Evolutionary conservation across 495 filamentous ascomycete species (phyloP).

Genomic region (Penicillium salamii): DNA sequence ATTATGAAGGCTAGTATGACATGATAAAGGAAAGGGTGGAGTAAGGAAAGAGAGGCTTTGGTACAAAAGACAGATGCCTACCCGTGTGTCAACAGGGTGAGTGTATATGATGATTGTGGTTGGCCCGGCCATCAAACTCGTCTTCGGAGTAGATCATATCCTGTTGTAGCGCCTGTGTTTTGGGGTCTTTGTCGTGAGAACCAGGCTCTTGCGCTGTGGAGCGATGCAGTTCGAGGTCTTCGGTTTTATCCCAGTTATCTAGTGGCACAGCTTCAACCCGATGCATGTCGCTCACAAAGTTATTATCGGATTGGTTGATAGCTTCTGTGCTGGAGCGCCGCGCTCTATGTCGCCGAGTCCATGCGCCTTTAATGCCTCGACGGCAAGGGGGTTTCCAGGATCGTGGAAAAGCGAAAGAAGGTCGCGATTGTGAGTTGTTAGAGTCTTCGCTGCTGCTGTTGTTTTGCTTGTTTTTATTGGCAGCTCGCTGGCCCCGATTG

Average conservation of each 20-base stretch:
- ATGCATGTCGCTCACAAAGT: conserved; percentile 12
- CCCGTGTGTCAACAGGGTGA: neutral
- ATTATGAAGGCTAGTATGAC: too few relatives aligned
- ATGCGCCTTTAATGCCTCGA: conserved; percentile 1
- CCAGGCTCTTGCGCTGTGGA: neutral
- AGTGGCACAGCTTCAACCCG: conserved; percentile 10
- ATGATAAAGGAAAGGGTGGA: too few relatives aligned
- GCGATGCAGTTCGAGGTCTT: neutral
- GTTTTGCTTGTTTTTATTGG: conserved; percentile 16
- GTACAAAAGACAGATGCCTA: neutral
- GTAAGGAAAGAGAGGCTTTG: too few relatives aligned
- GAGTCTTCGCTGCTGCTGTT: conserved; percentile 11
- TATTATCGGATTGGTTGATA: conserved; percentile 13
- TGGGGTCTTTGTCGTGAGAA: neutral
- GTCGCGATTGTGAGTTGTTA: conserved; percentile 14
- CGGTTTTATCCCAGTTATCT: conserved; percentile 11
- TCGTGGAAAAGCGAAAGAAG: conserved; percentile 19
- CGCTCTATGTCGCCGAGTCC: neutral
- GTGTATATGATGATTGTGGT: neutral
- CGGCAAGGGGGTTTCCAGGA: conserved; percentile 8
- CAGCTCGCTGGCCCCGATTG: conserved; percentile 21
- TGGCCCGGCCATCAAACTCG: neutral
- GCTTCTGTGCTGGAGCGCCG: conserved; percentile 21
- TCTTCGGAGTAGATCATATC: neutral
- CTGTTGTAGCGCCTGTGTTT: neutral